A percentile compares a stretch with the other conserved stretches of the same genome.
These are phyloP conservation scores for Myxozyma udenii DNA, from an alignment of 805 yeast genomes.

Conservation along the genomic window DNA sequence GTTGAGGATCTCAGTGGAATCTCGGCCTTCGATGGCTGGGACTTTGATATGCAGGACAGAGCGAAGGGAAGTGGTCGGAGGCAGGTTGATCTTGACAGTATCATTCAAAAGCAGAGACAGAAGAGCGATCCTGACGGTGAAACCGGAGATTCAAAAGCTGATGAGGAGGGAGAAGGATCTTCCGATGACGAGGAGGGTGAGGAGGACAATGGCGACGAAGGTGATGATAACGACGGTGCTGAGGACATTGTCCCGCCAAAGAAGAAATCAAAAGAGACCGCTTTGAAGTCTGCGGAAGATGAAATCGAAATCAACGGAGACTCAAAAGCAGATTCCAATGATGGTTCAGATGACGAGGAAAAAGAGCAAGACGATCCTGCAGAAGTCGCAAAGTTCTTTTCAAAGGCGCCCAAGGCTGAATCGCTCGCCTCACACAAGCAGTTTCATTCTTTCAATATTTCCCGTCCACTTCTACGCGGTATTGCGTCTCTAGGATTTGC, in stretches of 20 bases:
- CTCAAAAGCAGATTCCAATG: constrained; percentile 35
- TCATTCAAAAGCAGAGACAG: constrained; percentile 84
- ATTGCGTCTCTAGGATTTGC: constrained; percentile 74
- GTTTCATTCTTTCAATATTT: constrained; percentile 73
- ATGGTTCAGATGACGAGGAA: constrained; percentile 37
- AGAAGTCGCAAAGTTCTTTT: constrained; percentile 77
- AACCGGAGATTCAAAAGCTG: constrained; percentile 36
- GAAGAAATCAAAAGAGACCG: not conserved
- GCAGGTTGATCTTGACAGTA: constrained; percentile 83
- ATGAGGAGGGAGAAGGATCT: constrained; percentile 2
- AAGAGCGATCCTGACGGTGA: too few relatives aligned
- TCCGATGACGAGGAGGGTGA: constrained; percentile 34
- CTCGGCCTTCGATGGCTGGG: constrained; percentile 73
- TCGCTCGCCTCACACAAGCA: constrained; percentile 53
- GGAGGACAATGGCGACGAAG: constrained; percentile 20
- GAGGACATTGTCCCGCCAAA: not conserved
- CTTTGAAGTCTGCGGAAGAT: constrained; percentile 34
- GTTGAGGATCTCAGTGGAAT: constrained; percentile 52
- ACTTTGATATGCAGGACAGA: constrained; percentile 52
- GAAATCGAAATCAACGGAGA: constrained; percentile 48
- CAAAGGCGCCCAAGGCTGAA: constrained; percentile 53
- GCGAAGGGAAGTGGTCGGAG: constrained; percentile 42
- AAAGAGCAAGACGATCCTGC: constrained; percentile 68
- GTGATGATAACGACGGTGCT: constrained; percentile 34
- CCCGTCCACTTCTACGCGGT: constrained; percentile 88